These are phyloP conservation scores for Xylaria arbuscula DNA, from an alignment of 2,329 filamentous ascomycete genomes.

Conservation along the genomic window DNA sequence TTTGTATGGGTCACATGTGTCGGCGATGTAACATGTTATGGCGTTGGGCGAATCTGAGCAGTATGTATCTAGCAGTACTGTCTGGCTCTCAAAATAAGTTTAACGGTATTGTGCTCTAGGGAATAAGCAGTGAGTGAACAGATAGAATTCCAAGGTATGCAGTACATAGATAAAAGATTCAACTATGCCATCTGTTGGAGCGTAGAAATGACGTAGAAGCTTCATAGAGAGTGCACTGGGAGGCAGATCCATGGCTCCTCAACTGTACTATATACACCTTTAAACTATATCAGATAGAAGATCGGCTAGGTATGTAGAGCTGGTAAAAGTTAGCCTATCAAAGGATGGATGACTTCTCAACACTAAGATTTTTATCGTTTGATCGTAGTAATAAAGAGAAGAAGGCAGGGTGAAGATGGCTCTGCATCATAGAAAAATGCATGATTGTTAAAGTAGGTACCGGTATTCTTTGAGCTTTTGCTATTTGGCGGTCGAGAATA, in stretches of 20 bases:
- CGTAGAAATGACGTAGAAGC: conserved; percentile 13
- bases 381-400: too few species aligned
- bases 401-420: too few species aligned
- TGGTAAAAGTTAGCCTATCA: not conserved
- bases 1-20: conserved; percentile 23
- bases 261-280: not conserved
- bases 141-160: not conserved
- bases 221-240: not conserved
- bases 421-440: too few species aligned
- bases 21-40: not conserved
- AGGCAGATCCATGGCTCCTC: not conserved
- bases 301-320: not conserved
- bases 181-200: not conserved
- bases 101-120: not conserved
- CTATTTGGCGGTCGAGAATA: too few species aligned
- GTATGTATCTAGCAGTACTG: not conserved
- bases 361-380: too few species aligned
- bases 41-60: conserved; percentile 8
- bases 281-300: not conserved
- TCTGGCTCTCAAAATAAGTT: not conserved
- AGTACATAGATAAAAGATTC: not conserved
- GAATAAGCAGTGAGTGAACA: not conserved
- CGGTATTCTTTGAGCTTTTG: too few species aligned
- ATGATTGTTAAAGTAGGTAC: too few species aligned
- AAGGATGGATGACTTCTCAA: too few species aligned